Evolutionary conservation across 2,329 filamentous ascomycete species (phyloP).

Genomic region (Talaromyces islandicus): DNA sequence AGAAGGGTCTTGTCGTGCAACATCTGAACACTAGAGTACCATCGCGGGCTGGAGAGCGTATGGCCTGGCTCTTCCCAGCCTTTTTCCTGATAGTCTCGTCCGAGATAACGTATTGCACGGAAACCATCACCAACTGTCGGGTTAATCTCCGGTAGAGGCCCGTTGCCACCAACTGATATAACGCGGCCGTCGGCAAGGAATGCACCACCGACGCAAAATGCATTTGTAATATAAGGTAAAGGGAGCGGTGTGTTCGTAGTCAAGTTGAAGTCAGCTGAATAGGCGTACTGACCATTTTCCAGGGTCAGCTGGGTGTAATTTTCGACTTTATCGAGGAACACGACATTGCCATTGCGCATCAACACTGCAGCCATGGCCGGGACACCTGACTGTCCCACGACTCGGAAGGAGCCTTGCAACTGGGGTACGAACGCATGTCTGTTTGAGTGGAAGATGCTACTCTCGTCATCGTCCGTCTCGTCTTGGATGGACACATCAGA

Average conservation of each 20-base stretch:
- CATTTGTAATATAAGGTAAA: constrained; percentile 52
- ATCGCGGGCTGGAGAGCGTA: constrained; percentile 49
- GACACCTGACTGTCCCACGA: constrained; percentile 54
- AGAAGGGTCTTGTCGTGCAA: constrained; percentile 54
- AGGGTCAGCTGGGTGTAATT: constrained; percentile 55
- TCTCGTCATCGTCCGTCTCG: background rate
- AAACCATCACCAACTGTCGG: constrained; percentile 56
- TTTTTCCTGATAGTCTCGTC: constrained; percentile 42
- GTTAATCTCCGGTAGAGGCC: constrained; percentile 50
- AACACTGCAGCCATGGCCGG: constrained; percentile 58
- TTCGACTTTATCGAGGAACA: constrained; percentile 60
- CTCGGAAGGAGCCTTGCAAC: constrained; percentile 35
- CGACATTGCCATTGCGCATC: constrained; percentile 53
- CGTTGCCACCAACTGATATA: constrained; percentile 54
- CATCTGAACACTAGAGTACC: constrained; percentile 57
- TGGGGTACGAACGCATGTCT: background rate
- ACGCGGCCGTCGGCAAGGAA: constrained; percentile 54
- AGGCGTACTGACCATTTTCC: constrained; percentile 51
- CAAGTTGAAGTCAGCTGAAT: constrained; percentile 56
- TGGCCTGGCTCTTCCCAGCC: constrained; percentile 52
- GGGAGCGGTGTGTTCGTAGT: constrained; percentile 41
- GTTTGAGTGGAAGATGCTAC: background rate
- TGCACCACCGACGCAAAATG: constrained; percentile 56
- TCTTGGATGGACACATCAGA: background rate
- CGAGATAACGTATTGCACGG: constrained; percentile 51